phyloP scores from a whole-genome alignment of 2,329 filamentous ascomycete species.

The Phaeosphaeriaceae sp. region DNA sequence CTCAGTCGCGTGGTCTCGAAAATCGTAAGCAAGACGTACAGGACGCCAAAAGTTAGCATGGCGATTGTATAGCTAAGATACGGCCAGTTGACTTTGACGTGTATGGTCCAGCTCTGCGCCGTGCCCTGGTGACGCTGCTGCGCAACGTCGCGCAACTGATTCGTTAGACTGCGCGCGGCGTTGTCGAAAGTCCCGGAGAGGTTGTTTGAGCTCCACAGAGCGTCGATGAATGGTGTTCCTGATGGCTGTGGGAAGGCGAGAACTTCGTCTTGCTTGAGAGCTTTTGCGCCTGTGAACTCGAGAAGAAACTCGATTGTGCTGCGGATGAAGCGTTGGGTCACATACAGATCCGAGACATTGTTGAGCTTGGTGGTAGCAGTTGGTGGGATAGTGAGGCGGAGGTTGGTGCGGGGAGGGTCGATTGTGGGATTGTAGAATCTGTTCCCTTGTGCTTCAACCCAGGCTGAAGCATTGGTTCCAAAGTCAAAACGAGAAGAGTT shows the following conservation, averaged over 20 bases:
- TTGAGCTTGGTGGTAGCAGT: neutral
- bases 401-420: neutral
- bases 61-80: conserved; percentile 5
- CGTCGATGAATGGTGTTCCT: neutral
- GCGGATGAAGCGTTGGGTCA: neutral
- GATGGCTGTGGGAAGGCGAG: neutral
- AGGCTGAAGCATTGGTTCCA: neutral
- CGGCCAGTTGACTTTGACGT: conserved; percentile 5
- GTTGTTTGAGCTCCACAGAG: conserved; percentile 5
- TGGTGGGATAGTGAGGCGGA: neutral
- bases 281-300: neutral
- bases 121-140: neutral
- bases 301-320: neutral
- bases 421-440: conserved; percentile 1
- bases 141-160: conserved; percentile 3
- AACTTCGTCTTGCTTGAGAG: neutral
- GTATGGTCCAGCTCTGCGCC: conserved; percentile 3
- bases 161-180: conserved; percentile 6
- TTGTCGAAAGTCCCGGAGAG: conserved; percentile 4
- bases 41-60: conserved; percentile 3
- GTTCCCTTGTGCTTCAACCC: neutral
- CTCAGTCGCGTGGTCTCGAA: conserved; percentile 2
- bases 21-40: conserved; percentile 5
- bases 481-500: neutral
- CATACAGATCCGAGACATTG: neutral